phyloP scores from a whole-genome alignment of 345 rosid genomes.

The Eucalyptus grandis region DNA sequence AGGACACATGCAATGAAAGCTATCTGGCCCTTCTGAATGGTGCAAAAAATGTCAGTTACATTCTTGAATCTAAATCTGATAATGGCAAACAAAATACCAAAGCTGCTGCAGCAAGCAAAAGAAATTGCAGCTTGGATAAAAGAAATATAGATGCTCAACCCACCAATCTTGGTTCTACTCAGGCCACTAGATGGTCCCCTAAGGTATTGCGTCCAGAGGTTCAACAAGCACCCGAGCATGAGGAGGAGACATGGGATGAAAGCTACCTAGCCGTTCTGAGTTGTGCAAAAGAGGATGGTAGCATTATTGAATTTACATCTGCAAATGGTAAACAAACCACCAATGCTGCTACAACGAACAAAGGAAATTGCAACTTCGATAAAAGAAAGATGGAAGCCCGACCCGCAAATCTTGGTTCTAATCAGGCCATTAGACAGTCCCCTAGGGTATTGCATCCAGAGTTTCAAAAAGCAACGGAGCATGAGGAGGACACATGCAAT shows the following conservation, averaged over 20 bases:
- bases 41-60: not conserved
- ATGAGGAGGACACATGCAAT: not conserved
- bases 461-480: not conserved
- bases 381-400: not conserved
- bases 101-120: not conserved
- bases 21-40: not conserved
- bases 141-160: not conserved
- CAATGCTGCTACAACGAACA: not conserved
- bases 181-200: not conserved
- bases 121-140: not conserved
- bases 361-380: not conserved
- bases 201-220: not conserved
- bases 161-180: not conserved
- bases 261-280: not conserved
- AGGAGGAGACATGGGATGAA: conserved; percentile 5
- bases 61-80: not conserved
- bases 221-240: not conserved
- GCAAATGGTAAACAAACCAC: conserved; percentile 3
- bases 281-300: conserved; percentile 1
- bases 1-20: conserved; percentile 6
- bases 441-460: not conserved
- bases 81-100: conserved; percentile 1
- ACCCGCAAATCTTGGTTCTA: not conserved
- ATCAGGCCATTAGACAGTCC: not conserved
- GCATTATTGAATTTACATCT: not conserved